These are phyloP conservation scores for Graphilbum ipis-grandicollis DNA, from an alignment of 2,329 filamentous ascomycete species.

Conservation along the genomic window DNA sequence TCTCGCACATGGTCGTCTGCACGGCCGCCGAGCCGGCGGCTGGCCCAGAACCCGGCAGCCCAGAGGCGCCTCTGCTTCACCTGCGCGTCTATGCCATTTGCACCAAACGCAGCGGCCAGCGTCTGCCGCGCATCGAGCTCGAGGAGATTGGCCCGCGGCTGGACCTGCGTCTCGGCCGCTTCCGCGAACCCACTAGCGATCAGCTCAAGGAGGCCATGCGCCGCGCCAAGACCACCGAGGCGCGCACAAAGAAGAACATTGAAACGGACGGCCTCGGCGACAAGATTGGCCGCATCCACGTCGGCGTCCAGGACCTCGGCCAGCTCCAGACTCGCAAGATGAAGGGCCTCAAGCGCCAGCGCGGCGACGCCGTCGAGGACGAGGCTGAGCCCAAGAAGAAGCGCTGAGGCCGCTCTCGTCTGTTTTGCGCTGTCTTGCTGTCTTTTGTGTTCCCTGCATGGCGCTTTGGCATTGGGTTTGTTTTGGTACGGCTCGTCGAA, in stretches of 20 bases:
- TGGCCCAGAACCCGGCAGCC: constrained; percentile 9
- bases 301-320: constrained; percentile 75
- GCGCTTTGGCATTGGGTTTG: too few relatives aligned
- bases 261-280: constrained; percentile 82
- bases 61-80: constrained; percentile 36
- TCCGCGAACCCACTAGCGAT: constrained; percentile 58
- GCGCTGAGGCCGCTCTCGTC: constrained; percentile 10
- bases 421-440: too few relatives aligned
- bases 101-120: constrained; percentile 75
- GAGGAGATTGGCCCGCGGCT: constrained; percentile 49
- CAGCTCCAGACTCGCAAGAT: constrained; percentile 93
- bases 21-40: constrained; percentile 44
- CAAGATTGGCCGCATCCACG: constrained; percentile 85
- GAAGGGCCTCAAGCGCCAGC: constrained; percentile 86
- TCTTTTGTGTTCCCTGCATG: too few relatives aligned
- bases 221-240: constrained; percentile 59
- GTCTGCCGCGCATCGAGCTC: constrained; percentile 54
- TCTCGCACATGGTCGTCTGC: constrained; percentile 80
- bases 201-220: constrained; percentile 83
- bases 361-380: constrained; percentile 31
- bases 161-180: constrained; percentile 73
- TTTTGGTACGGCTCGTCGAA: too few relatives aligned
- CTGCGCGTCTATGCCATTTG: constrained; percentile 71
- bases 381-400: constrained; percentile 29
- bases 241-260: constrained; percentile 91